Evolutionary conservation across 192 early-diverging fungal genomes (phyloP), one percentile per base, ranked within the genome.

Genomic region (Mortierella alpina): DNA sequence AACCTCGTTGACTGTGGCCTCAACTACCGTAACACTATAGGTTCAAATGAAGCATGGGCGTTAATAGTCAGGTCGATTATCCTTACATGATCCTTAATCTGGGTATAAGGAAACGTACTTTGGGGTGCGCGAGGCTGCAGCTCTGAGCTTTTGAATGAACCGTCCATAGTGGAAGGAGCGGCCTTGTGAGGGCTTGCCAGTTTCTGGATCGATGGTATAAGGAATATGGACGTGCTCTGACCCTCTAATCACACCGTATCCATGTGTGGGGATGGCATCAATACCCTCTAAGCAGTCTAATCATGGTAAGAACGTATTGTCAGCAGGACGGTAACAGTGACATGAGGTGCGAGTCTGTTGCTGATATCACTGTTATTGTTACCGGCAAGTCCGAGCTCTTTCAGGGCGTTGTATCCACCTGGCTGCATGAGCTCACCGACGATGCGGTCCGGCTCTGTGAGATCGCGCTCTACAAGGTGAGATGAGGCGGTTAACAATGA

Each of bases 341-440:
- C 94, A 92, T 72, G 90, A 85, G 46, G 94, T 87, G 46, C 95
- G 95, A 5, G 95, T 91, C 12, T 95, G 95, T 84, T 97, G 96
- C 83, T 96, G 85, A 23, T 96, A 86, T 84, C 96, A 95, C n/a
- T 94, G 95, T 23, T 96, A 95, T 63, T 97, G 93, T 91, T 85
- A 98, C 96, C 10, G 89, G 60, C 85, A 13, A 98, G 84, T 6
- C 95, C 96, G 17, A 99, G 86, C 58, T 85, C 66, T 47, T 90
- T 79, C 15, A 99, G 84, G 13, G 95, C 94, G 73, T 91, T 86
- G 46, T 95, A 88, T 49, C 97, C 97, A 4, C 96, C 92, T 11
- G 97, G 97, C 84, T 99, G 97, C 82, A 99, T 86, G 39, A 98
- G 84, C 82, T 99, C 97, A 15, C 97, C 97, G 39, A 99, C 97